A percentile compares a stretch with the other conserved stretches of the same genome.
Conservation (phyloP, 352 stramenopile genomes). For the Achlya hypogyna region DNA sequence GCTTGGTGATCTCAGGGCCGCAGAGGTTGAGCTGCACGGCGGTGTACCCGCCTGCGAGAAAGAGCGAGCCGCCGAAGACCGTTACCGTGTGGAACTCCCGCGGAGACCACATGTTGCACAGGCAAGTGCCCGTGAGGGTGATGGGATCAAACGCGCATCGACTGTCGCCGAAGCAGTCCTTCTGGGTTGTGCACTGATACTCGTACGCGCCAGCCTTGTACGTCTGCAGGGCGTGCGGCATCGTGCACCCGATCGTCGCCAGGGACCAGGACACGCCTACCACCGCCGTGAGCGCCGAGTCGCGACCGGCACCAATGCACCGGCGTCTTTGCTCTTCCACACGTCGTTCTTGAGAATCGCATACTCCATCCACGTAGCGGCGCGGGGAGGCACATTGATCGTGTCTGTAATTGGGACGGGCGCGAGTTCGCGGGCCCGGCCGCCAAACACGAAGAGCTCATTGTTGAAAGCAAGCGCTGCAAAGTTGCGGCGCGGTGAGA, state of each 20-base stretch:
- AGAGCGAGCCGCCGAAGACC: constrained; percentile 35
- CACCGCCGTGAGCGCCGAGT: background rate
- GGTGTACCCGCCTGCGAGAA: constrained; percentile 54
- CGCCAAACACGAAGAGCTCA: constrained; percentile 50
- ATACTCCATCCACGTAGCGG: constrained; percentile 50
- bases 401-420: constrained; percentile 42
- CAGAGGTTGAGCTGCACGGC: constrained; percentile 54
- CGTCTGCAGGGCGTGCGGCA: constrained; percentile 40
- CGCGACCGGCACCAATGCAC: constrained; percentile 13
- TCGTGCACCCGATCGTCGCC: constrained; percentile 50
- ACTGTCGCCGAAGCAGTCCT: constrained; percentile 57
- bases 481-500: constrained; percentile 60
- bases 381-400: constrained; percentile 25
- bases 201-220: constrained; percentile 36
- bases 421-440: constrained; percentile 48
- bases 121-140: constrained; percentile 39
- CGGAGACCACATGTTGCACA: constrained; percentile 70
- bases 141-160: constrained; percentile 36
- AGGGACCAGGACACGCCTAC: constrained; percentile 46
- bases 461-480: constrained; percentile 48
- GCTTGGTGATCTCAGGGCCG: constrained; percentile 49
- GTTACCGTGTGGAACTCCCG: constrained; percentile 58
- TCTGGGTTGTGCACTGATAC: constrained; percentile 52
- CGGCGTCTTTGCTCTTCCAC: constrained; percentile 60
- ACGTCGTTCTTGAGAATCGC: constrained; percentile 72